Evolutionary conservation across 1,139 yeast genomes (phyloP), one percentile per base, ranked within the genome.

Genomic region (Yamadazyma friedrichii): DNA sequence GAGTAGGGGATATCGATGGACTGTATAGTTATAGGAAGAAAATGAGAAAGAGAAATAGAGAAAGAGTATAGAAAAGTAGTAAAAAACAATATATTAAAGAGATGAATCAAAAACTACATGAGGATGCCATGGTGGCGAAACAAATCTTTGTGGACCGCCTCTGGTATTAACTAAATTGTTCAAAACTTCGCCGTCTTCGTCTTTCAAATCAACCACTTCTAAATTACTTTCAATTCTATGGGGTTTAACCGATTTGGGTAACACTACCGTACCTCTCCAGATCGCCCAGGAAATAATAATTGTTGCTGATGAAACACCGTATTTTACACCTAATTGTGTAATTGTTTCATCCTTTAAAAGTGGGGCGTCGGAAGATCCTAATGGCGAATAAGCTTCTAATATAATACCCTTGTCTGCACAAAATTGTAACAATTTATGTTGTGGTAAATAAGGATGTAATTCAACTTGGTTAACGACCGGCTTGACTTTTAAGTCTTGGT

Each of bases 391-490:
- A 31, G 93, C 91, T 59, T 86, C 87, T 41, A 82, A 59, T 17
- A 74, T 58, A 48, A 88, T 84, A 20, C 73, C 75, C 48, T 85
- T 67, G 20, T 67, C 56, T 46, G 74, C 66, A 58, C 79, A 70
- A 58, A 61, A 84, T 30, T 75, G 76, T 42, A 78, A 60, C 46
- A 87, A 68, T 47, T 84, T 84, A 33, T 62, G 68, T 59, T 86
- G 94, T 35, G 91, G 89, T 42, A 86, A 70, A 52, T 74, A 74
- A 43, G 93, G 94, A 58, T 87, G 95, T 42, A 80, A 61, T 63
- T 85, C 94, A 43, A 84, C 74, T 64, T 87, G 95, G 62, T 84
- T 80, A 39, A 69, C 81, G 28, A 80, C 89, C 22, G 95, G 96
- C 12, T 69, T 70, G 30, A 82, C 62, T 41, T 65, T 77, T 9